Evolutionary conservation across 2,329 filamentous ascomycete species (phyloP).

Genomic region (Fusarium sp.): DNA sequence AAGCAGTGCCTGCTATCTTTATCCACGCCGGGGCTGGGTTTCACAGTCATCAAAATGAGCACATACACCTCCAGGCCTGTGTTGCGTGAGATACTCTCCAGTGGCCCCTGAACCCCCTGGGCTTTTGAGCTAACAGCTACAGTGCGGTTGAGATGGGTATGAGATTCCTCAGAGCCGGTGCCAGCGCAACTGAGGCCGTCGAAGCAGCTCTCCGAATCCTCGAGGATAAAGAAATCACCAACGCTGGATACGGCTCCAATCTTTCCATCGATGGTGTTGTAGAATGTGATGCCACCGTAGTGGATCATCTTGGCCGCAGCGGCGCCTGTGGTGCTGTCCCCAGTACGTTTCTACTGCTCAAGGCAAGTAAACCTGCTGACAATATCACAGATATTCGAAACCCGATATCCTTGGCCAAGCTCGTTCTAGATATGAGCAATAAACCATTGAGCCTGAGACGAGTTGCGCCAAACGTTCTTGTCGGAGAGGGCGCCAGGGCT

Average conservation of each 20-base stretch:
- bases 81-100: conserved; percentile 72
- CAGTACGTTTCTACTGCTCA: conserved; percentile 66
- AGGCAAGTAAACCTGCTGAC: background rate
- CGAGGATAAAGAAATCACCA: conserved; percentile 95
- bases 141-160: conserved; percentile 89
- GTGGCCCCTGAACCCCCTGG: background rate
- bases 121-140: conserved; percentile 9
- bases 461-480: conserved; percentile 91
- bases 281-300: conserved; percentile 93
- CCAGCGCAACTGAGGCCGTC: conserved; percentile 85
- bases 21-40: conserved; percentile 96
- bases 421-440: conserved; percentile 81
- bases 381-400: conserved; percentile 82
- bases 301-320: conserved; percentile 90
- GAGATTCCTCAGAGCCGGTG: conserved; percentile 80
- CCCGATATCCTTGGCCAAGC: conserved; percentile 85
- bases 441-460: conserved; percentile 83
- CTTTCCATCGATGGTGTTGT: conserved; percentile 89
- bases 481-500: conserved; percentile 84
- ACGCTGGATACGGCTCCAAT: conserved; percentile 96
- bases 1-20: conserved; percentile 78
- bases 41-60: conserved; percentile 88
- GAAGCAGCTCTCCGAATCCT: conserved; percentile 88
- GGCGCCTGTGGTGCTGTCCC: conserved; percentile 92
- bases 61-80: conserved; percentile 84